Evolutionary conservation across 805 yeast genomes (phyloP), one percentile per base, ranked within the genome.

Genomic region (Saturnispora dispora): DNA sequence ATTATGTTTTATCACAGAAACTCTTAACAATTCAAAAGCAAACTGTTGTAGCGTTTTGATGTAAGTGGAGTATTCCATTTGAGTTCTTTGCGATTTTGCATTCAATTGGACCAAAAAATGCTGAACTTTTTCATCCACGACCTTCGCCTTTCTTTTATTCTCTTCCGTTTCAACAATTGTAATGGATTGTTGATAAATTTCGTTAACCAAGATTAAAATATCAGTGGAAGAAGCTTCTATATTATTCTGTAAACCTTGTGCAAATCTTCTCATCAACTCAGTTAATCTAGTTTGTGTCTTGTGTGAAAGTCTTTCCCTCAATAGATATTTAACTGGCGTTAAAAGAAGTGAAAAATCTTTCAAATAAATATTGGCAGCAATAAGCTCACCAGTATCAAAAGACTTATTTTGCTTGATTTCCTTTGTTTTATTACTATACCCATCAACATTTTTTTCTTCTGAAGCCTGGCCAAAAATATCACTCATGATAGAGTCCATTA

Each of bases 361-460:
- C 52, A 89, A 70, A 15, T 77, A 71, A 35, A 91, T 76, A 60
- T 81, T 79, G 15, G 79, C 66, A 0, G 96, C 77, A 45, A 91
- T 62, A 18, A 88, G 70, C 67, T 90, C 96, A 27, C 84, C 95
- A 5, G 93, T 80, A 58, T 93, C 98, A 62, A 71, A 85, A 71
- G 96, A 84, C 68, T 88, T 88, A 62, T 87, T 88, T 57, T 81
- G 83, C 63, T 88, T 90, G 35, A 93, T 91, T 71, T 91, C 99
- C 59, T 85, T 86, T 81, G 89, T 86, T 55, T 83, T 81, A 30
- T 87, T 82, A 48, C 78, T 78, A 61, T 93, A 91, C 18, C 89
- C 96, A 55, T 89, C 97, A 5, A 93, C 90, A 57, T 93, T 98
- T 63, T 93, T 91, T 61, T 93, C 98, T 62, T 84, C 85, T 35